A percentile compares a stretch with the other conserved stretches of the same genome.
These are phyloP conservation scores for Fusarium incarnatum DNA, from an alignment of 2,329 filamentous ascomycete species.

Conservation along the genomic window DNA sequence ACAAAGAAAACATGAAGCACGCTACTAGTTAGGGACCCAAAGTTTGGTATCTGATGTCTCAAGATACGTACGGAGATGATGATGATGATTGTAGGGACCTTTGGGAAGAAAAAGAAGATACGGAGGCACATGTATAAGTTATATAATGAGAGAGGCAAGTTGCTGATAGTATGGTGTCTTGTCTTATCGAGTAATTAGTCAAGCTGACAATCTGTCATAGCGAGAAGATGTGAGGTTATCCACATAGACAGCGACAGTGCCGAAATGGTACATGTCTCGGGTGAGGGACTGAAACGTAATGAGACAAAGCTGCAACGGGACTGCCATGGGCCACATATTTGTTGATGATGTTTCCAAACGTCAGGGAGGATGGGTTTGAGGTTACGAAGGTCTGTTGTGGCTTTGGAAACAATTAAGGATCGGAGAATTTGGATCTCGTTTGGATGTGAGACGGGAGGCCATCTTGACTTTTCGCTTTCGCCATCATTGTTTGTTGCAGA, in stretches of 20 bases:
- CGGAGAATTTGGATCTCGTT: not conserved
- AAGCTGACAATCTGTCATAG: not conserved
- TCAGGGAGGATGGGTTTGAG: not conserved
- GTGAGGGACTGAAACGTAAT: slow-evolving; percentile 29
- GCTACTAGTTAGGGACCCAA: slow-evolving; percentile 20
- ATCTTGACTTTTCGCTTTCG: slow-evolving; percentile 1
- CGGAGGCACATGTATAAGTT: not conserved
- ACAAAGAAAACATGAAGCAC: slow-evolving; percentile 9
- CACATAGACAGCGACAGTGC: slow-evolving; percentile 1
- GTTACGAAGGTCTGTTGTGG: not conserved
- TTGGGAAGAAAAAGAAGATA: not conserved
- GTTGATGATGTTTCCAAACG: slow-evolving; percentile 10
- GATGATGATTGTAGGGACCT: not conserved
- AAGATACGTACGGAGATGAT: slow-evolving; percentile 9
- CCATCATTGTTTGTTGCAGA: not conserved
- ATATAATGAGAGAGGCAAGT: not conserved
- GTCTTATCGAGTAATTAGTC: not conserved
- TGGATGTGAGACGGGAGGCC: not conserved
- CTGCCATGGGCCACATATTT: not conserved
- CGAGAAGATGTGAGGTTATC: not conserved
- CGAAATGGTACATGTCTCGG: slow-evolving; percentile 31
- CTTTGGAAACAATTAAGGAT: not conserved
- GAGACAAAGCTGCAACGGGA: slow-evolving; percentile 33
- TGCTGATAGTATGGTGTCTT: not conserved
- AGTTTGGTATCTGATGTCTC: slow-evolving; percentile 10